phyloP scores from a whole-genome alignment of 495 filamentous ascomycete genomes.

The Podospora pseudoanserina region DNA sequence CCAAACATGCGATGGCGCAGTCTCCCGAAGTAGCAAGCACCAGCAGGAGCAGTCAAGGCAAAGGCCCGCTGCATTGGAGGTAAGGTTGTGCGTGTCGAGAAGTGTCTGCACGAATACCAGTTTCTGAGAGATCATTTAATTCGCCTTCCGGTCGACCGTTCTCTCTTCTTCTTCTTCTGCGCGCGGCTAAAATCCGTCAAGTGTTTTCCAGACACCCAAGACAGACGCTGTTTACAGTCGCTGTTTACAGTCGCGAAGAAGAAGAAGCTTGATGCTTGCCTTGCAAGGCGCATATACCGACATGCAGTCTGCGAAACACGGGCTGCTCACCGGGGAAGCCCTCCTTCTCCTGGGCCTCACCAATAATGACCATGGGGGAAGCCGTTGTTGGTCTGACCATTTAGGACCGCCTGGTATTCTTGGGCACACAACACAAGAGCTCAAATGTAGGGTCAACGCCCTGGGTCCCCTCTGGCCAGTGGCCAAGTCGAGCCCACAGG shows the following conservation, averaged over 20 bases:
- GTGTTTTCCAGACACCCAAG: background rate
- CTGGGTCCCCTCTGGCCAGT: constrained; percentile 14
- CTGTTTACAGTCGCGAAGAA: background rate
- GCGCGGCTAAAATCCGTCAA: background rate
- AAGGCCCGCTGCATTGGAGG: background rate
- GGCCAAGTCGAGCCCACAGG: constrained; percentile 24
- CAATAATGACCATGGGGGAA: background rate
- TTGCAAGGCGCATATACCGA: background rate
- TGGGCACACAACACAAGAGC: constrained; percentile 6
- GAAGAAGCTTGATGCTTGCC: background rate
- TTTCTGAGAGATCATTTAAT: background rate
- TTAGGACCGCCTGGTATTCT: background rate
- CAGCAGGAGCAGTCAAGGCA: background rate
- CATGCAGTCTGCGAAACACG: background rate
- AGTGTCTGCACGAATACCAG: background rate
- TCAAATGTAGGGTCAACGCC: constrained; percentile 19
- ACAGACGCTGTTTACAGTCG: background rate
- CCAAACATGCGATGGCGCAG: background rate
- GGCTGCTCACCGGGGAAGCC: background rate
- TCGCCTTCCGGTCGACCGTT: background rate
- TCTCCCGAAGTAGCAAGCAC: background rate
- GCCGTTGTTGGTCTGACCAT: constrained; percentile 3
- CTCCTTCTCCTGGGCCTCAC: constrained; percentile 9
- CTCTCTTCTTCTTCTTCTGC: background rate
- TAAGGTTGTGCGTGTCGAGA: background rate